Percentiles rank a stretch among this genome's conserved stretches.
Conservation (phyloP, 2,329 filamentous ascomycete genomes). For the Monosporascus cannonballus region DNA sequence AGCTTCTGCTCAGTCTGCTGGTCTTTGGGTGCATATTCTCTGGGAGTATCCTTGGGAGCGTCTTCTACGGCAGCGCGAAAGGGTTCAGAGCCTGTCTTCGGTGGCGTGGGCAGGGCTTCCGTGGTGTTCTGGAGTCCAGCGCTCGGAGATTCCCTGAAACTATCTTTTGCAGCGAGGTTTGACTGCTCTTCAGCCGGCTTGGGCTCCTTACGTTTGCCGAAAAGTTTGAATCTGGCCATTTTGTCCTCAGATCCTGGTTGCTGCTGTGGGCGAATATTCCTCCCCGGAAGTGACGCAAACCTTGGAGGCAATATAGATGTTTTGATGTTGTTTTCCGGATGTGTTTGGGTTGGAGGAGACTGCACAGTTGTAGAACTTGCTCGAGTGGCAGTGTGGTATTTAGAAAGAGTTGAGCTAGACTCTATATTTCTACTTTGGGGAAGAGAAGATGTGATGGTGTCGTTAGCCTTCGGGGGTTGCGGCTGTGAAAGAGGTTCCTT, state of each 20-base stretch:
- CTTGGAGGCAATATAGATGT: constrained; percentile 16
- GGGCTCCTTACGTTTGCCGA: constrained; percentile 16
- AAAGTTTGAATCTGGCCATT: constrained; percentile 8
- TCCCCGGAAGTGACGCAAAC: constrained; percentile 18
- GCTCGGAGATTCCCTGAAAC: background rate
- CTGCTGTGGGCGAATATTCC: constrained; percentile 18
- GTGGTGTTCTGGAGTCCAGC: background rate
- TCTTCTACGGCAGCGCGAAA: background rate
- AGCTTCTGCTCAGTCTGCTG: background rate
- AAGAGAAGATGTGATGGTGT: constrained; percentile 7
- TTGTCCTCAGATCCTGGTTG: constrained; percentile 11
- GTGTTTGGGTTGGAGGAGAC: constrained; percentile 17
- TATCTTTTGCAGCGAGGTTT: constrained; percentile 1
- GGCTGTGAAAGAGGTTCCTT: constrained; percentile 17
- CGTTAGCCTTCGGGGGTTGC: constrained; percentile 10
- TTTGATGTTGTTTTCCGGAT: constrained; percentile 9
- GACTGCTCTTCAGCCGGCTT: constrained; percentile 1
- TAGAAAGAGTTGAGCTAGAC: background rate
- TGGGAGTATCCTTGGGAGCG: background rate
- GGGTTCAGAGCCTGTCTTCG: background rate
- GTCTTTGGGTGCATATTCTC: background rate
- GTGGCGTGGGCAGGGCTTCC: background rate
- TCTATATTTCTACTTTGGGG: constrained; percentile 9
- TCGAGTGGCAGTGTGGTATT: background rate
- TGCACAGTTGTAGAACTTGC: constrained; percentile 1